Conservation (phyloP, 371 early-diverging fungal genomes). For the Mortierella sp. region DNA sequence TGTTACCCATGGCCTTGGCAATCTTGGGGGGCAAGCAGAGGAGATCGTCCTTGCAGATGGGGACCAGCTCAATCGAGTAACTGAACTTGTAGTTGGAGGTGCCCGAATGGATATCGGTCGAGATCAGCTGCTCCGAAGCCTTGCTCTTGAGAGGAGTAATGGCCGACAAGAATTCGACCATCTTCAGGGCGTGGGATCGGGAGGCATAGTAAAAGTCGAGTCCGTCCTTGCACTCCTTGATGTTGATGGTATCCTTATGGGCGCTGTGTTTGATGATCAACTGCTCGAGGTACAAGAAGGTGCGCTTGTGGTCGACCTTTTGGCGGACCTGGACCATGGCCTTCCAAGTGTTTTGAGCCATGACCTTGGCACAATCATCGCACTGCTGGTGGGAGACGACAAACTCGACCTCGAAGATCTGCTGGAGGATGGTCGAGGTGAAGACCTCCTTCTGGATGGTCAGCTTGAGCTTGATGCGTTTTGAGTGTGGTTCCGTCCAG, state of each 20-base stretch:
- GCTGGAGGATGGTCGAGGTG: slow-evolving; percentile 95
- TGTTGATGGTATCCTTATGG: slow-evolving; percentile 97
- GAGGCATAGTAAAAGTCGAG: slow-evolving; percentile 98
- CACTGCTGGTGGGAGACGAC: slow-evolving; percentile 96
- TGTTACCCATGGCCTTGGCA: slow-evolving; percentile 88
- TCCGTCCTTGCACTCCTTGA: slow-evolving; percentile 98
- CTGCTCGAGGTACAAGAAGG: slow-evolving; percentile 99
- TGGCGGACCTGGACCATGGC: slow-evolving; percentile 99
- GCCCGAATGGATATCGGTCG: slow-evolving; percentile 95
- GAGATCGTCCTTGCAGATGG: slow-evolving; percentile 98
- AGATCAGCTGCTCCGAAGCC: slow-evolving; percentile 96
- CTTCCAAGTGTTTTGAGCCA: slow-evolving; percentile 99
- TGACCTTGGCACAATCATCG: slow-evolving; percentile 97
- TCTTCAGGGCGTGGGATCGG: slow-evolving; percentile 93
- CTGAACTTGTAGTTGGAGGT: slow-evolving; percentile 98
- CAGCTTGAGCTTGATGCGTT: slow-evolving; percentile 96
- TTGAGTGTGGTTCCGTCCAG: slow-evolving; percentile 99
- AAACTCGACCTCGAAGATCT: slow-evolving; percentile 97
- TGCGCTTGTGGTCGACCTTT: slow-evolving; percentile 97
- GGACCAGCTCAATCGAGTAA: slow-evolving; percentile 96
- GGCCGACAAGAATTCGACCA: slow-evolving; percentile 95
- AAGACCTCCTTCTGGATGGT: slow-evolving; percentile 99
- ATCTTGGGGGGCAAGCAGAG: slow-evolving; percentile 90
- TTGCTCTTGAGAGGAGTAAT: slow-evolving; percentile 92
- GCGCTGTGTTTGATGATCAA: slow-evolving; percentile 98